Percentiles rank a stretch among this genome's conserved stretches.
phyloP scores from a whole-genome alignment of 805 yeast species.

The Starmera dryadoides region DNA sequence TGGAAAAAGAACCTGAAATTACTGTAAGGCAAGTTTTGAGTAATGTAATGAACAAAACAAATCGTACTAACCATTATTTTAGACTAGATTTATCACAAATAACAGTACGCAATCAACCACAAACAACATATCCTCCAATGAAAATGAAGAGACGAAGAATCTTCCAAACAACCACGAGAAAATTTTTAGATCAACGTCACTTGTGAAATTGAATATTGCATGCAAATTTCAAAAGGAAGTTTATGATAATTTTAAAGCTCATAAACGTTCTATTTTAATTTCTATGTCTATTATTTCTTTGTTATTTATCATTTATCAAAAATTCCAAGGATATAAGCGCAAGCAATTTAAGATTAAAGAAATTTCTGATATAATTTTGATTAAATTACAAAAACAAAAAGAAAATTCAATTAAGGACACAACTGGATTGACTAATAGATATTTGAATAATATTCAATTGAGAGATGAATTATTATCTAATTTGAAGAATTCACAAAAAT shows the following conservation, averaged over 20 bases:
- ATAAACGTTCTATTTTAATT: constrained; percentile 11
- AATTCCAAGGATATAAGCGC: constrained; percentile 28
- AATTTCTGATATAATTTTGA: constrained; percentile 39
- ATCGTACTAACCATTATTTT: neutral
- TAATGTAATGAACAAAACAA: constrained; percentile 2
- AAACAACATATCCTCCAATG: constrained; percentile 30
- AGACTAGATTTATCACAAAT: constrained; percentile 23
- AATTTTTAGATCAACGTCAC: constrained; percentile 70
- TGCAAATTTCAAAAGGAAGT: constrained; percentile 51
- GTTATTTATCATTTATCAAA: constrained; percentile 22
- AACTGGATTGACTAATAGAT: constrained; percentile 32
- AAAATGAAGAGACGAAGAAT: constrained; percentile 30
- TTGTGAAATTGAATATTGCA: constrained; percentile 48
- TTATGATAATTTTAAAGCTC: constrained; percentile 27
- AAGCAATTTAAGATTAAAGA: constrained; percentile 36
- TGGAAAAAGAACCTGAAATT: constrained; percentile 61
- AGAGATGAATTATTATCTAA: constrained; percentile 52
- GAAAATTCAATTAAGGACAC: constrained; percentile 23
- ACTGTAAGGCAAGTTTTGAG: constrained; percentile 69
- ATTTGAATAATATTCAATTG: constrained; percentile 63
- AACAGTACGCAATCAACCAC: constrained; percentile 34
- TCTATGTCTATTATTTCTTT: constrained; percentile 6
- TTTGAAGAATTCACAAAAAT: constrained; percentile 24
- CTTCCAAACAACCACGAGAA: constrained; percentile 22
- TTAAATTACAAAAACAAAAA: constrained; percentile 42